Base-by-base conservation (phyloP, 169 alveolate species). In the Plasmodium inui region DNA sequence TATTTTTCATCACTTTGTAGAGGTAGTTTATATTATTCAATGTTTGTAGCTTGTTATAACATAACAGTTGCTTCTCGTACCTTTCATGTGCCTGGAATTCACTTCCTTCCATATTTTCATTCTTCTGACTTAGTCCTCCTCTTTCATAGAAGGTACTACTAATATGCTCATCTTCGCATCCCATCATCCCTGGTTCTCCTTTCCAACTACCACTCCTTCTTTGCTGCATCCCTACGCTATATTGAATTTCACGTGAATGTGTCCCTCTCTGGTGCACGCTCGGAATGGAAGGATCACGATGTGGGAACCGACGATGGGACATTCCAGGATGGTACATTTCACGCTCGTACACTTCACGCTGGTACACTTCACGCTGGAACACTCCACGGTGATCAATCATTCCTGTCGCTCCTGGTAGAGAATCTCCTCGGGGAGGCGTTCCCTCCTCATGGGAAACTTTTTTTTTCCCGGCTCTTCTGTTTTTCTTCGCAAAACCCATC, bases 1-100 rank as follows among this genome's bases (percentile, higher is more conserved):
- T 89, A 41, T 89, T 80, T 53, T 89, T 89, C 89, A 89, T 89
- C 32, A 70, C 22, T 10, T 89, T 89, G 46, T 78, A 73, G 2
- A 79, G 17, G 72, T 89, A 73, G 39, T 71, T 84, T 26, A 84
- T 74, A 73, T 14, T 84, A 67, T 30, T 72, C 34, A 84, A 73
- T 12, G 83, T 50, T 84, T 84, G 85, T 3, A 84, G 61, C 61
- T 84, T 89, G 55, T 89, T 78, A 32, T 89, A 89, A 19, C 82
- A 79, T 2, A 89, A 12, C 5, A 89, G 37, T 9, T 89, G 46
- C 8, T 89, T 89, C 22, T 89, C 57, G 37, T 79, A 57, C 6
- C 72, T 57, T 6, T 79, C 57, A 0, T 22, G 39, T 14, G 46
- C 14, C 5, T 30, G 57, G 1, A 34, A n/a, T 10, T 41, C n/a